phyloP scores from a whole-genome alignment of 1,284 basidiomycete species.

The Gomphus bonarii region DNA sequence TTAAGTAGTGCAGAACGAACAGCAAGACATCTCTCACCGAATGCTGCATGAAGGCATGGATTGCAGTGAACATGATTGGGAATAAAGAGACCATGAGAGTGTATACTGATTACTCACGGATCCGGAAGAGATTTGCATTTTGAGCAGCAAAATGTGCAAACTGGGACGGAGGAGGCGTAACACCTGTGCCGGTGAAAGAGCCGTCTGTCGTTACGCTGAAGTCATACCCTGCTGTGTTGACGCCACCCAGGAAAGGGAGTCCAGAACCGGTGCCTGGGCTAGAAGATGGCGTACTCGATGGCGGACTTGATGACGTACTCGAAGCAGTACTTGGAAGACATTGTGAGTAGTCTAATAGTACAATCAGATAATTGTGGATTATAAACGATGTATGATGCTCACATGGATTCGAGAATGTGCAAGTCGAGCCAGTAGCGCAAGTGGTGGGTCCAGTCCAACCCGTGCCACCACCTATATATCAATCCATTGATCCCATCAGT shows the following conservation, averaged over 20 bases:
- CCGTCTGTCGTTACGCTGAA: constrained; percentile 37
- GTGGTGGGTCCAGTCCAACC: constrained; percentile 4
- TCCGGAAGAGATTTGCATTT: constrained; percentile 37
- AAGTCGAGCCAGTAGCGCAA: background rate
- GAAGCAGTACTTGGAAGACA: constrained; percentile 21
- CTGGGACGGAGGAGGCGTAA: constrained; percentile 28
- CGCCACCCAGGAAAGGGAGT: constrained; percentile 29
- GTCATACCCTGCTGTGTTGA: constrained; percentile 40
- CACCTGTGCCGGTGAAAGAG: constrained; percentile 29
- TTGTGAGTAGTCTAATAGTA: constrained; percentile 18
- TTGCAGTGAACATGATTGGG: background rate
- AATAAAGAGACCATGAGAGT: background rate
- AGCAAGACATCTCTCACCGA: constrained; percentile 18
- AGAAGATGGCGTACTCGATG: constrained; percentile 11
- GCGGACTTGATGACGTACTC: constrained; percentile 9
- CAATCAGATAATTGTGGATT: background rate
- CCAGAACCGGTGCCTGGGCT: constrained; percentile 11
- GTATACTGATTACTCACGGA: constrained; percentile 21
- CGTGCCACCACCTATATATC: background rate
- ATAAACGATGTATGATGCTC: background rate
- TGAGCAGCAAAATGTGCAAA: constrained; percentile 34
- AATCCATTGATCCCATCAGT: background rate
- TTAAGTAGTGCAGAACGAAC: background rate
- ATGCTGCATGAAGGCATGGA: constrained; percentile 12
- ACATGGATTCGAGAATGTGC: background rate